Conservation (phyloP, 2,329 filamentous ascomycete species). For the Verticillium albo-atrum region DNA sequence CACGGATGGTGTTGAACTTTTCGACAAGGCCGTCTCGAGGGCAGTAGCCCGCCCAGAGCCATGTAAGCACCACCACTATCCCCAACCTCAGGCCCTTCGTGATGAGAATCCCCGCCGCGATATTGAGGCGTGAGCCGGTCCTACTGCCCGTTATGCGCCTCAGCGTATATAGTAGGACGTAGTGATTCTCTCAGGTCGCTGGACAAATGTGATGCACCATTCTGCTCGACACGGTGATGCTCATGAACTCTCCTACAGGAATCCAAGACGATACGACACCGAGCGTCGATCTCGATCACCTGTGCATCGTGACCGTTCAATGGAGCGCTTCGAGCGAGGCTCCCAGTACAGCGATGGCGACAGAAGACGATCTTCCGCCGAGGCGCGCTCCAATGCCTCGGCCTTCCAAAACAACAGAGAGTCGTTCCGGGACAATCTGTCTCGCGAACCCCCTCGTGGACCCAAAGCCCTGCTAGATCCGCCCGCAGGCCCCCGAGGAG, state of each 20-base stretch:
- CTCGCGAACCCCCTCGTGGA: conserved; percentile 72
- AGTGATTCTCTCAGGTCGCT: not conserved
- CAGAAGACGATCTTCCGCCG: conserved; percentile 62
- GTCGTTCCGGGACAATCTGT: conserved; percentile 34
- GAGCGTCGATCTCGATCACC: conserved; percentile 61
- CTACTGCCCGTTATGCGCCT: not conserved
- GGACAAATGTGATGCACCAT: not conserved
- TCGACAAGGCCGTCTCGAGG: conserved; percentile 11
- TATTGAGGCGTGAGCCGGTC: not conserved
- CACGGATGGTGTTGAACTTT: conserved; percentile 12
- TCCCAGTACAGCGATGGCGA: conserved; percentile 59
- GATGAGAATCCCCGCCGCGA: not conserved
- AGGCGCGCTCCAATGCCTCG: conserved; percentile 50
- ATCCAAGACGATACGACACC: conserved; percentile 57
- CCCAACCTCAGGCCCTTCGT: not conserved
- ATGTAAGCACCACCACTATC: conserved; percentile 10
- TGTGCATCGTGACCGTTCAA: conserved; percentile 67
- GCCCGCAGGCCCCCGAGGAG: conserved; percentile 63
- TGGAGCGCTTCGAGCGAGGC: conserved; percentile 57
- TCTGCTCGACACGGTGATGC: conserved; percentile 3
- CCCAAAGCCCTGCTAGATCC: conserved; percentile 74
- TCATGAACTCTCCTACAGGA: conserved; percentile 31
- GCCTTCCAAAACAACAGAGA: conserved; percentile 60
- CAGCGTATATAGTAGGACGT: not conserved
- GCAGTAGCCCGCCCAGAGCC: conserved; percentile 13